A percentile compares a stretch with the other conserved stretches of the same genome.
Conservation (phyloP, 2,329 filamentous ascomycete species). For the Talaromyces sp. region DNA sequence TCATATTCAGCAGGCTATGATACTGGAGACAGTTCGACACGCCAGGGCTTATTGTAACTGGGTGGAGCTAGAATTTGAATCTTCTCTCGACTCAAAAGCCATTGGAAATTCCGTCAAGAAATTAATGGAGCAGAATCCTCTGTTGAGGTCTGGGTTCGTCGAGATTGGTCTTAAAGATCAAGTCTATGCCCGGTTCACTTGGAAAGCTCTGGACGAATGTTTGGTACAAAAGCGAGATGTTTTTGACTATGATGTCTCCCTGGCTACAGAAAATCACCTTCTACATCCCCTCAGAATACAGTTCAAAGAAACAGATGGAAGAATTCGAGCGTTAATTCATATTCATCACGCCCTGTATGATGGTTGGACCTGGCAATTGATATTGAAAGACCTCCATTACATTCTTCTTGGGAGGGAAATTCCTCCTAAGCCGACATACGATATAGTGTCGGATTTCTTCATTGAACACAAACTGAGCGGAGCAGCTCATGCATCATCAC, state of each 20-base stretch:
- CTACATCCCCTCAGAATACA: constrained; percentile 67
- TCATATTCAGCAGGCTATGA: constrained; percentile 76
- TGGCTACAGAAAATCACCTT: constrained; percentile 40
- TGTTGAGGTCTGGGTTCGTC: constrained; percentile 74
- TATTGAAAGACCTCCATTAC: constrained; percentile 66
- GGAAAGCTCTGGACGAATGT: constrained; percentile 52
- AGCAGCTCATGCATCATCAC: constrained; percentile 48
- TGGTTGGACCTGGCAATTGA: constrained; percentile 85
- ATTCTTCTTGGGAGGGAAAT: constrained; percentile 47
- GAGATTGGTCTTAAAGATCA: constrained; percentile 48
- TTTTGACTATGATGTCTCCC: constrained; percentile 44
- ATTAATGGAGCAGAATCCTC: constrained; percentile 61
- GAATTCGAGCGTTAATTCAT: constrained; percentile 50
- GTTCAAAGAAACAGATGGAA: constrained; percentile 40
- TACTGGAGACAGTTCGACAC: constrained; percentile 69
- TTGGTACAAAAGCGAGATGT: constrained; percentile 50
- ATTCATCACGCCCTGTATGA: constrained; percentile 88
- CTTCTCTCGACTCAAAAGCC: constrained; percentile 34
- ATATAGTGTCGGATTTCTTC: constrained; percentile 59
- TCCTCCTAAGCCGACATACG: constrained; percentile 60
- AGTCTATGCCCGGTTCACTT: constrained; percentile 66
- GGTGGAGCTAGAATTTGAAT: constrained; percentile 64
- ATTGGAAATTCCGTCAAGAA: constrained; percentile 55
- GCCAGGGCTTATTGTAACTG: constrained; percentile 74
- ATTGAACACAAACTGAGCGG: constrained; percentile 26